Conservation (phyloP, 495 filamentous ascomycete genomes). For the Penicillium canariense region DNA sequence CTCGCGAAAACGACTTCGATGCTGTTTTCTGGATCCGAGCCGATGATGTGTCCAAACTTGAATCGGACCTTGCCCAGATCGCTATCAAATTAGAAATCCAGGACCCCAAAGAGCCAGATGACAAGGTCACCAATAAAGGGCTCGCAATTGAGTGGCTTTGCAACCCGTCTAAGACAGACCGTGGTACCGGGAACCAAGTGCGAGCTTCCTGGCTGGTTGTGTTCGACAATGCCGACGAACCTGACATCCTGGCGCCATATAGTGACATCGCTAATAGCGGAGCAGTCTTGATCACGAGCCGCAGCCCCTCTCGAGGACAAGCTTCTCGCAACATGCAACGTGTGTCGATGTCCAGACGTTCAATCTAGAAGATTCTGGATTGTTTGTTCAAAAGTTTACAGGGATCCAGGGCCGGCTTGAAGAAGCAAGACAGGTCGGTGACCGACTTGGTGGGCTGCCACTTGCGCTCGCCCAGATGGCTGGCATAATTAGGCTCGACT, state of each 20-base stretch:
- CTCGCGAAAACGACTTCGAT: background rate
- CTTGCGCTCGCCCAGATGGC: background rate
- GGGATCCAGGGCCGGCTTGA: background rate
- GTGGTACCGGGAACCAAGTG: background rate
- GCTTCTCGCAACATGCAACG: background rate
- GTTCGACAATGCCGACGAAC: background rate
- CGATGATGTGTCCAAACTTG: background rate
- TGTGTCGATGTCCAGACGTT: background rate
- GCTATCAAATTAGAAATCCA: background rate
- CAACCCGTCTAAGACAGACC: background rate
- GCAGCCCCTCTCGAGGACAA: background rate
- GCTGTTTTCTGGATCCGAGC: background rate
- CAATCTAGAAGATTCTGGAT: background rate
- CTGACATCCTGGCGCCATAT: background rate
- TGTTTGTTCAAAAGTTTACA: background rate
- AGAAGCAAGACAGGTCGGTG: background rate
- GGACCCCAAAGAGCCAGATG: background rate
- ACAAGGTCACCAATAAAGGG: background rate
- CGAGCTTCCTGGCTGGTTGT: background rate
- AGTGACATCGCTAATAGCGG: background rate
- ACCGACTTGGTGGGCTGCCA: background rate
- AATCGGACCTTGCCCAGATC: background rate
- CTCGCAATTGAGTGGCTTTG: background rate
- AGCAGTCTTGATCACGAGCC: background rate
- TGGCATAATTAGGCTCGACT: slow-evolving; percentile 1